Base-by-base conservation (phyloP, 1,284 basidiomycete genomes). In the Irpex sp. region DNA sequence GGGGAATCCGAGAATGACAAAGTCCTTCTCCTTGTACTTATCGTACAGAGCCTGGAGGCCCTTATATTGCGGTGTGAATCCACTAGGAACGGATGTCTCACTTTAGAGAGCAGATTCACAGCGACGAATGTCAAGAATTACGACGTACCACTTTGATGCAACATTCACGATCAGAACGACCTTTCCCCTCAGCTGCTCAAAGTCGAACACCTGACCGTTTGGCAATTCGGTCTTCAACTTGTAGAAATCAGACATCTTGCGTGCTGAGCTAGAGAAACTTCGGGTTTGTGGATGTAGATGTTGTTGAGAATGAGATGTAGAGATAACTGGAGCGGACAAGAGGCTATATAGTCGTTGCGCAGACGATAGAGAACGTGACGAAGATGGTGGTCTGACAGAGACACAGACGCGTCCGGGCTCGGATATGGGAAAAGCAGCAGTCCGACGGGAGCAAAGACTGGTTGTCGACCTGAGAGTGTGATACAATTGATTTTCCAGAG, bases 21-120 rank as follows among this genome's bases (percentile, higher is more conserved):
- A 87, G 18, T 87, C 94, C 72, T 89, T 86, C 70, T 93, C 91
- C 76, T 93, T 92, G 85, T 97, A 93, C 82, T 96, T 96, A 75
- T 97, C 91, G 82, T 97, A 91, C 45, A 98, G 83, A 6, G 85
- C 85, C 83, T 98, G 95, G 22, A 98, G 88, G 74, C 95, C 95
- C 79, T 90, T 93, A 84, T 97, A 97, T 82, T 98, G 96, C 9
- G 94, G 93, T 6, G 96, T 96, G 78, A 97, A 96, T 43, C 96
- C 96, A 78, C 95, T 94, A 71, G 22, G 58, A 18, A 63, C 68
- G 6, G 56, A 68, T 1, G 38, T 22, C 32, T n/a, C 15, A 10
- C 18, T 0, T 27, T 27, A 22, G 62, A n/a, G 13, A 4, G 13
- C 38, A 6, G 4, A 3, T 11, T 11, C 15, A 4, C 18, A 24